These are phyloP conservation scores for Hyaloperonospora brassicae DNA, from an alignment of 352 stramenopile genomes.

Conservation along the genomic window DNA sequence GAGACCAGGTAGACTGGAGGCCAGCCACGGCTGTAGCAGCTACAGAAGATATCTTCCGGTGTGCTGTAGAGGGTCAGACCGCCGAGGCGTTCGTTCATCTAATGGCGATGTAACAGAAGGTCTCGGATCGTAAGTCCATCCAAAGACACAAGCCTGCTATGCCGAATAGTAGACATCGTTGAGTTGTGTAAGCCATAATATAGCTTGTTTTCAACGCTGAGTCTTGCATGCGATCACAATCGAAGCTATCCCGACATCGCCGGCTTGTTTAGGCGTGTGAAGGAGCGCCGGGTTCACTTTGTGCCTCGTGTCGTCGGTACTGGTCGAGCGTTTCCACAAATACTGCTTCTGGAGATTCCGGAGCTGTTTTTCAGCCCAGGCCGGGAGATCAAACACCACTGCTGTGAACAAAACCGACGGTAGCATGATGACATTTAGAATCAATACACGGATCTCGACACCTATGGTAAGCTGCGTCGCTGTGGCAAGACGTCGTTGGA, in stretches of 20 bases:
- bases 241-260: no score
- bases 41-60: no score
- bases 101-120: no score
- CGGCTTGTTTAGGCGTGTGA: constrained; percentile 13
- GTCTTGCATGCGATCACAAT: no score
- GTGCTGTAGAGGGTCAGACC: no score
- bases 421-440: not conserved
- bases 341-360: not conserved
- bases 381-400: not conserved
- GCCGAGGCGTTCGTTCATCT: no score
- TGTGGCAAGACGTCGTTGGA: not conserved
- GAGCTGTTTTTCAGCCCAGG: not conserved
- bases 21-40: no score
- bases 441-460: not conserved
- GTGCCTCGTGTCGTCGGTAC: not conserved
- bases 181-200: not conserved
- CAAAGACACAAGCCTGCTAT: no score
- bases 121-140: no score
- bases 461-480: not conserved
- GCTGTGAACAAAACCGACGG: not conserved
- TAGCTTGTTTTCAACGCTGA: not conserved
- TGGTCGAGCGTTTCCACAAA: not conserved
- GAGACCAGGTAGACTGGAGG: no score
- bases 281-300: not conserved
- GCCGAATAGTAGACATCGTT: not conserved